Percentiles rank a stretch among this genome's conserved stretches.
These are phyloP conservation scores for Lophium mytilinum DNA, from an alignment of 495 filamentous ascomycete species.

Conservation along the genomic window DNA sequence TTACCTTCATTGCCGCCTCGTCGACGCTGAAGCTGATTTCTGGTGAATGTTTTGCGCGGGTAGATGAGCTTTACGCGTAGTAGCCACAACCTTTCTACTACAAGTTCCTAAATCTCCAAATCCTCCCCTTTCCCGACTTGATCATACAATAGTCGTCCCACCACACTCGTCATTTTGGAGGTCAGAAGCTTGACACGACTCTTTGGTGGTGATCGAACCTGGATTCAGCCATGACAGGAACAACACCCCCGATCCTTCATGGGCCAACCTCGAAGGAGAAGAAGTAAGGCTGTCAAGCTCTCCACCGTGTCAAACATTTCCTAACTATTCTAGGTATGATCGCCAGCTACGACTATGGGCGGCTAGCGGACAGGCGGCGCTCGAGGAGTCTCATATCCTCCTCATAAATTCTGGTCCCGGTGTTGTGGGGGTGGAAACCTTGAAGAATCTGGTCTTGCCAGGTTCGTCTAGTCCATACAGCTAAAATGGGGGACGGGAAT, in stretches of 20 bases:
- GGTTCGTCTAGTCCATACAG: constrained; percentile 35
- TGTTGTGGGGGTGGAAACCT: constrained; percentile 78
- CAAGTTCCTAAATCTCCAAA: too few relatives aligned
- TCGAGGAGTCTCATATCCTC: constrained; percentile 83
- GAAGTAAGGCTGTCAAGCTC: constrained; percentile 22
- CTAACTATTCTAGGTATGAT: constrained; percentile 54
- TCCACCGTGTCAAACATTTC: not conserved
- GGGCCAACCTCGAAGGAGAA: constrained; percentile 37
- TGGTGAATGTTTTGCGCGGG: too few relatives aligned
- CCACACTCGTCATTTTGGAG: too few relatives aligned
- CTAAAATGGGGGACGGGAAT: not conserved
- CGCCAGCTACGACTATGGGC: constrained; percentile 94
- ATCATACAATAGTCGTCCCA: too few relatives aligned
- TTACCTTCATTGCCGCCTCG: too few relatives aligned
- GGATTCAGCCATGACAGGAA: constrained; percentile 3
- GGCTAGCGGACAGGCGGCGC: constrained; percentile 77
- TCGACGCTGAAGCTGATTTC: too few relatives aligned
- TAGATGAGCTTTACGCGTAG: too few relatives aligned
- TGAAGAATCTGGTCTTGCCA: constrained; percentile 94
- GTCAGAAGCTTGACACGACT: too few relatives aligned
- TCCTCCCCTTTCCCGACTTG: too few relatives aligned
- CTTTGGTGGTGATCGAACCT: not conserved
- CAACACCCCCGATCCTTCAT: constrained; percentile 30
- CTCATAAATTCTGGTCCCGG: constrained; percentile 78
- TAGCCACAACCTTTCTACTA: too few relatives aligned